phyloP scores from a whole-genome alignment of 2,329 filamentous ascomycete genomes.

The Corniculantispora saksenae region DNA sequence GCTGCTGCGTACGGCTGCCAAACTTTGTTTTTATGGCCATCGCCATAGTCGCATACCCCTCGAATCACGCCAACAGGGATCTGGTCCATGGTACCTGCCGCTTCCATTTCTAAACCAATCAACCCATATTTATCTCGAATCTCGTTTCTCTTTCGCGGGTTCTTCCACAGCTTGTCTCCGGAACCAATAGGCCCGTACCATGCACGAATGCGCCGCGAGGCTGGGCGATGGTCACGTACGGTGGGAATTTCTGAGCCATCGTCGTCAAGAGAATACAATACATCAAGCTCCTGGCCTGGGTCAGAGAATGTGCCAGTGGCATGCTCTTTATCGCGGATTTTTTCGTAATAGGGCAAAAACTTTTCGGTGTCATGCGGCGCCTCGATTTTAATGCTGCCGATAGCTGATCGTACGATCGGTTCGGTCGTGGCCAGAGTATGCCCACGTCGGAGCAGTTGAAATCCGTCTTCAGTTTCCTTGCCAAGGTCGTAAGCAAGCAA shows the following conservation, averaged over 20 bases:
- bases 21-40: slow-evolving; percentile 32
- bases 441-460: slow-evolving; percentile 30
- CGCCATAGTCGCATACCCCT: slow-evolving; percentile 35
- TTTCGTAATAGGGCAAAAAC: no score
- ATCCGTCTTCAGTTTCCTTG: slow-evolving; percentile 31
- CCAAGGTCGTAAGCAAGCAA: slow-evolving; percentile 37
- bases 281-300: slow-evolving; percentile 33
- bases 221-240: slow-evolving; percentile 23
- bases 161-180: slow-evolving; percentile 31
- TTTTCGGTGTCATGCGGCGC: no score
- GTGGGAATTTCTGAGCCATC: background rate
- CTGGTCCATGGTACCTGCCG: slow-evolving; percentile 26
- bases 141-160: slow-evolving; percentile 26
- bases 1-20: slow-evolving; percentile 37
- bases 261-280: slow-evolving; percentile 24
- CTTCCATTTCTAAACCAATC: slow-evolving; percentile 33
- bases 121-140: slow-evolving; percentile 29
- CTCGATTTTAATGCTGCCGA: no score
- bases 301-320: slow-evolving; percentile 31
- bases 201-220: slow-evolving; percentile 27
- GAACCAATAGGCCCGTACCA: no score
- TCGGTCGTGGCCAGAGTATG: slow-evolving; percentile 31
- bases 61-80: slow-evolving; percentile 33
- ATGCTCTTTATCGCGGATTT: slow-evolving; percentile 28
- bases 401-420: slow-evolving; percentile 34